Percentiles rank a stretch among this genome's conserved stretches.
Evolutionary conservation across 345 rosid genomes (phyloP).

Genomic region (Pistacia integerrima): DNA sequence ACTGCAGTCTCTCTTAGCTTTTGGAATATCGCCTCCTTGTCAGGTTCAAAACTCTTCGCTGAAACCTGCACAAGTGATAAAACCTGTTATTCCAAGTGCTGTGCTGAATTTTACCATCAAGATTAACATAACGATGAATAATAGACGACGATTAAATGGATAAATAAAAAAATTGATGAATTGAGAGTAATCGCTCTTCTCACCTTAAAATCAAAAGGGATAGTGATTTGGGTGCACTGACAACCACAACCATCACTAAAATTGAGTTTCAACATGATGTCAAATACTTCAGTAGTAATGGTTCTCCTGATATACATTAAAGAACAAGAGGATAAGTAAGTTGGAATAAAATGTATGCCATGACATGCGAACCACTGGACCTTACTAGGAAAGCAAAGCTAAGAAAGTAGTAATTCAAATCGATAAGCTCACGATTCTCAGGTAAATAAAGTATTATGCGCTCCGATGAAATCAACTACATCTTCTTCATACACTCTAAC

Average conservation of each 20-base stretch:
- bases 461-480: background rate
- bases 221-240: slow-evolving; percentile 47
- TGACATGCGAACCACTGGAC: background rate
- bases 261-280: slow-evolving; percentile 66
- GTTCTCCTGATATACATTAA: slow-evolving; percentile 69
- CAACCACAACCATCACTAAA: slow-evolving; percentile 86
- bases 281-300: slow-evolving; percentile 55
- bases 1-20: slow-evolving; percentile 59
- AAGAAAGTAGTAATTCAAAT: background rate
- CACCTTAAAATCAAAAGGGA: slow-evolving; percentile 83
- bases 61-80: slow-evolving; percentile 43
- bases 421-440: background rate
- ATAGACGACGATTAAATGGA: background rate
- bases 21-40: slow-evolving; percentile 47
- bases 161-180: background rate
- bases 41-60: slow-evolving; percentile 34
- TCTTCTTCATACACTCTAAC: background rate
- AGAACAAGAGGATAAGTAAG: background rate
- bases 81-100: background rate
- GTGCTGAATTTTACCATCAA: background rate
- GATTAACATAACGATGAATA: background rate
- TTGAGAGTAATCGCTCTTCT: slow-evolving; percentile 12
- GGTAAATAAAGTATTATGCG: background rate
- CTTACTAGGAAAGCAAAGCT: background rate
- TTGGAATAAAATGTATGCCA: background rate